These are phyloP conservation scores for Sisymbrium altissimum DNA, from an alignment of 345 rosid species.

Conservation along the genomic window DNA sequence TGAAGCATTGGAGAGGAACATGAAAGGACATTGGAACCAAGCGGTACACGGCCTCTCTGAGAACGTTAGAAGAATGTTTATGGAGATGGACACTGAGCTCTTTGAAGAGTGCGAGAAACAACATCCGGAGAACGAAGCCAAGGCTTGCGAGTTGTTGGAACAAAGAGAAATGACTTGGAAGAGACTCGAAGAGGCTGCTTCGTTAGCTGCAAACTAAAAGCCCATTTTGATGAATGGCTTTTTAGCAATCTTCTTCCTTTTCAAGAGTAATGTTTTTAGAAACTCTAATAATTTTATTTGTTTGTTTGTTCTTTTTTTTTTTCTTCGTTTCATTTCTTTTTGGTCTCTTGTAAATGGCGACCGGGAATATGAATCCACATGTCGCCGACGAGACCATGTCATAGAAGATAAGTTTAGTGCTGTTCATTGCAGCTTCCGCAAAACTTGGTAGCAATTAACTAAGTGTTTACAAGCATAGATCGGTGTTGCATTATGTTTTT, in stretches of 20 bases:
- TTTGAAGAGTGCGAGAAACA: slow-evolving; percentile 40
- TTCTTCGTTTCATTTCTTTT: neutral
- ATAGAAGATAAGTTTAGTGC: slow-evolving; percentile 20
- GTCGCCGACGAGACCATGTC: slow-evolving; percentile 17
- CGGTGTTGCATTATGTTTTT: neutral
- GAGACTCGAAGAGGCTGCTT: slow-evolving; percentile 45
- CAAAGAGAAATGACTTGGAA: slow-evolving; percentile 42
- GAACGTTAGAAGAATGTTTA: slow-evolving; percentile 52
- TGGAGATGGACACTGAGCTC: slow-evolving; percentile 41
- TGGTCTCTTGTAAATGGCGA: slow-evolving; percentile 26
- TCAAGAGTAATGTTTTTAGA: slow-evolving; percentile 16
- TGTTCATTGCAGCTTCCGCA: neutral
- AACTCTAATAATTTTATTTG: slow-evolving; percentile 25
- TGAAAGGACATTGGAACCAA: slow-evolving; percentile 59
- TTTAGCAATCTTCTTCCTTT: slow-evolving; percentile 3
- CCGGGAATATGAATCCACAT: slow-evolving; percentile 28
- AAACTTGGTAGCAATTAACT: neutral
- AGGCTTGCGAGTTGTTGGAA: slow-evolving; percentile 35
- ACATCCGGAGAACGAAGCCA: slow-evolving; percentile 38
- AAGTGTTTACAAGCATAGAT: neutral
- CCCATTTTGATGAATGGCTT: neutral
- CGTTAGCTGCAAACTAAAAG: slow-evolving; percentile 26
- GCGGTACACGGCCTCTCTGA: slow-evolving; percentile 50
- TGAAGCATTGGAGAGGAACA: slow-evolving; percentile 55
- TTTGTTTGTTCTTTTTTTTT: neutral